Conservation (phyloP, 73 alveolate species). For the Breviolum minutum region DNA sequence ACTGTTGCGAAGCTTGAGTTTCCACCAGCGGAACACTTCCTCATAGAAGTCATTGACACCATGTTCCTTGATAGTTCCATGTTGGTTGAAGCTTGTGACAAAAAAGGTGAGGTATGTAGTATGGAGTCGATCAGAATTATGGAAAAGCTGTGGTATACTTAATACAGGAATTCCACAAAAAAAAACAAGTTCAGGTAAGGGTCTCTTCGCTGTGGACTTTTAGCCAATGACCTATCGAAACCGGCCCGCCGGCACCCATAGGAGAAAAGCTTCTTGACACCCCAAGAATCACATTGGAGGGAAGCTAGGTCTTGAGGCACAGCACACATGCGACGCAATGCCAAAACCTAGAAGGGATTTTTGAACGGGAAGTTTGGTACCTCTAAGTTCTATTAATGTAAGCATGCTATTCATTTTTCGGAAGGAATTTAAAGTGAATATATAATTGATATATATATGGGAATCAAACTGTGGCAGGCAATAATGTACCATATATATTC, state of each 20-base stretch:
- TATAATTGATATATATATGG: too few relatives aligned
- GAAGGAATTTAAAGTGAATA: too few relatives aligned
- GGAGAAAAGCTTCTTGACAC: not conserved
- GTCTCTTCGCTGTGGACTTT: not conserved
- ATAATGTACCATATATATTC: too few relatives aligned
- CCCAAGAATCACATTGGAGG: constrained; percentile 10
- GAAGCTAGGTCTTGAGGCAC: not conserved
- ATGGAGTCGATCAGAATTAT: too few relatives aligned
- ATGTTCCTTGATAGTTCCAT: not conserved
- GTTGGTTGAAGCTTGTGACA: too few relatives aligned
- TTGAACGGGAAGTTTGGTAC: too few relatives aligned
- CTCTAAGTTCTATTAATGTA: too few relatives aligned
- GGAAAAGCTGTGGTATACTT: too few relatives aligned
- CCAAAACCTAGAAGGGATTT: not conserved
- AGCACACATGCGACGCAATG: not conserved
- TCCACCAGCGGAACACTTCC: not conserved
- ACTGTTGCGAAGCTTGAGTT: not conserved
- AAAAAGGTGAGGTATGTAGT: too few relatives aligned
- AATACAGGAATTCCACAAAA: not conserved
- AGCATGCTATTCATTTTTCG: too few relatives aligned
- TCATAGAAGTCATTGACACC: not conserved
- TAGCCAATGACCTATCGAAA: not conserved
- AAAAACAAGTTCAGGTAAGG: not conserved
- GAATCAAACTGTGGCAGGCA: too few relatives aligned
- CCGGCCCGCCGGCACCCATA: constrained; percentile 10